Evolutionary conservation across 768 basidiomycete species (phyloP).

Genomic region (Panus rudis): DNA sequence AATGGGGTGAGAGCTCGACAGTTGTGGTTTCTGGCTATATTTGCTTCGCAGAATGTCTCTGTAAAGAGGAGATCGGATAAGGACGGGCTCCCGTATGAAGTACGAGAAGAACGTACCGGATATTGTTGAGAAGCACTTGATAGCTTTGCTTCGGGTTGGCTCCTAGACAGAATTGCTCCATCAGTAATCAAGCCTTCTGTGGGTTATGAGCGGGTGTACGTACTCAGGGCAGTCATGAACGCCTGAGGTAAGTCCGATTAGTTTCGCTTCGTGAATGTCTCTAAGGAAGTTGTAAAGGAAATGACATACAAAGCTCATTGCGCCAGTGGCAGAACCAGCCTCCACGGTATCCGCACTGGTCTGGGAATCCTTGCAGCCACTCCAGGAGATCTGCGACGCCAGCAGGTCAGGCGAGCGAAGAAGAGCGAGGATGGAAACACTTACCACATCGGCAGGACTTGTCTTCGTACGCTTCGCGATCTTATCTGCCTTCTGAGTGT

Average conservation of each 20-base stretch:
- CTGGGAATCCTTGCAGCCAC: conserved; percentile 79
- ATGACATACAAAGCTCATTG: conserved; percentile 68
- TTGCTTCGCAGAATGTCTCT: conserved; percentile 50
- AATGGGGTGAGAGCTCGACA: conserved; percentile 71
- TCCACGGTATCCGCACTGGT: conserved; percentile 78
- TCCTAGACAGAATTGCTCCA: not conserved
- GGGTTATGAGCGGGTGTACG: conserved; percentile 12
- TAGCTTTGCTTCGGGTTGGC: conserved; percentile 55
- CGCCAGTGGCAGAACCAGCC: conserved; percentile 66
- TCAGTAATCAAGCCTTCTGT: not conserved
- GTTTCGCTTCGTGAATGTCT: conserved; percentile 6
- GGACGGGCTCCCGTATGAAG: not conserved
- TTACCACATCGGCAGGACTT: conserved; percentile 83
- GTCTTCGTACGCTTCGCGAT: conserved; percentile 49
- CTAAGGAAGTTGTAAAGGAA: not conserved
- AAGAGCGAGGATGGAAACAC: conserved; percentile 22
- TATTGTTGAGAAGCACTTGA: conserved; percentile 47
- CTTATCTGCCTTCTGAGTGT: conserved; percentile 54
- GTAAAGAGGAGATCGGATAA: not conserved
- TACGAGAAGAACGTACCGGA: conserved; percentile 35
- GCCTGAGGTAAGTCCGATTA: conserved; percentile 30
- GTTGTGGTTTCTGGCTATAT: conserved; percentile 65
- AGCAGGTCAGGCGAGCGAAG: not conserved
- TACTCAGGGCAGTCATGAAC: conserved; percentile 56
- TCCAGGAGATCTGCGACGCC: conserved; percentile 63